Percentiles rank a stretch among this genome's conserved stretches.
Evolutionary conservation across 2,329 filamentous ascomycete species (phyloP).

Genomic region (Endoconidiophora polonica): DNA sequence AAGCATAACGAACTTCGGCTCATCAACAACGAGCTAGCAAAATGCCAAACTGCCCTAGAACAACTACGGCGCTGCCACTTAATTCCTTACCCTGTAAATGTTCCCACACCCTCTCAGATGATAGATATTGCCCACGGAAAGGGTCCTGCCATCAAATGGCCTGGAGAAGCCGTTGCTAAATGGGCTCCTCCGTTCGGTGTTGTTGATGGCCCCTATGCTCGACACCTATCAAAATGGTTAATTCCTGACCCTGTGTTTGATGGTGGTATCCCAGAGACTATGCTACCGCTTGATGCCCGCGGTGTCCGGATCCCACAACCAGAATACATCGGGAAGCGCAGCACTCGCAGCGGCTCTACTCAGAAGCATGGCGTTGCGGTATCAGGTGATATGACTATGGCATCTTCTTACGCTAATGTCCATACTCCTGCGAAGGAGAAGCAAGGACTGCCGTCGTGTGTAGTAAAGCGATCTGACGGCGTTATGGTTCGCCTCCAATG

Average conservation of each 20-base stretch:
- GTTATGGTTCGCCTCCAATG: conserved; percentile 82
- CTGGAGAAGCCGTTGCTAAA: conserved; percentile 49
- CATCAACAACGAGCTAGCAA: conserved; percentile 90
- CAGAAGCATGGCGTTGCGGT: conserved; percentile 34
- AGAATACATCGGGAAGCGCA: conserved; percentile 32
- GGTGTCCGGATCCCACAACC: conserved; percentile 59
- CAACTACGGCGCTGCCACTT: conserved; percentile 84
- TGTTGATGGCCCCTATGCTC: conserved; percentile 77
- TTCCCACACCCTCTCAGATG: conserved; percentile 49
- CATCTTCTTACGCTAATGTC: conserved; percentile 28
- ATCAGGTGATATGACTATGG: background rate
- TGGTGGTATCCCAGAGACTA: conserved; percentile 36
- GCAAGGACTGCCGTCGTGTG: conserved; percentile 49
- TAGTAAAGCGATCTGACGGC: conserved; percentile 73
- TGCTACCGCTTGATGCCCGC: conserved; percentile 32
- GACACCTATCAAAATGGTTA: conserved; percentile 92
- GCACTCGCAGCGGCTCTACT: conserved; percentile 25
- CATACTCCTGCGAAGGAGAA: conserved; percentile 65
- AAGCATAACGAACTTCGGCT: conserved; percentile 90
- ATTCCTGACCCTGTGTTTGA: conserved; percentile 80
- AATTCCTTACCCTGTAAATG: conserved; percentile 69
- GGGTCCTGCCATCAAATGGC: conserved; percentile 49
- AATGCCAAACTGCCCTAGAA: conserved; percentile 85
- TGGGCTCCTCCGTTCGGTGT: conserved; percentile 85
- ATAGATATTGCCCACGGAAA: conserved; percentile 56